phyloP scores from a whole-genome alignment of 164 flowering plant genomes.

The Malania oleifera region DNA sequence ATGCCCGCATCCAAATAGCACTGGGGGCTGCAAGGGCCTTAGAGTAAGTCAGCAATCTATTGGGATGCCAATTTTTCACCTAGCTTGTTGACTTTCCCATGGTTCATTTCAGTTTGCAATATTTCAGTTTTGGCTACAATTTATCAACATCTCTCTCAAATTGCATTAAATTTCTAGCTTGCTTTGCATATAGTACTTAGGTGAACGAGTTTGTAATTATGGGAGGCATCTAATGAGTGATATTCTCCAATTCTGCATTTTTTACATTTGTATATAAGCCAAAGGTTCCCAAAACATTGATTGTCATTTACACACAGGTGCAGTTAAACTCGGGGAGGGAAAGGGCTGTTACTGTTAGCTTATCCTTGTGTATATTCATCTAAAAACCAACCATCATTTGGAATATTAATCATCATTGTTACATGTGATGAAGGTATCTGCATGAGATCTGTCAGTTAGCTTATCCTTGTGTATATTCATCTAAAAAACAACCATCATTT shows the following conservation, averaged over 20 bases:
- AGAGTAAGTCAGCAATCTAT: slow-evolving; percentile 50
- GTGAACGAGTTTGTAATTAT: background rate
- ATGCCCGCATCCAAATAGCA: slow-evolving; percentile 72
- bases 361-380: too few relatives aligned
- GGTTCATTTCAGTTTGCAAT: background rate
- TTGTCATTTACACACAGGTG: background rate
- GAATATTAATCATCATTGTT: background rate
- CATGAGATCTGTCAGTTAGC: slow-evolving; percentile 87
- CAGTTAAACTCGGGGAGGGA: background rate
- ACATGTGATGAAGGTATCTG: slow-evolving; percentile 58
- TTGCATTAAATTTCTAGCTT: too few relatives aligned
- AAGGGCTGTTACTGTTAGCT: too few relatives aligned
- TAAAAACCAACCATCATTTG: background rate
- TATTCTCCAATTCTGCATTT: background rate
- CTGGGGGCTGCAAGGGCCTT: slow-evolving; percentile 94
- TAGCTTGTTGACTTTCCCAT: background rate
- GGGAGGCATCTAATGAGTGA: background rate
- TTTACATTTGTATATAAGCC: background rate
- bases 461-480: too few relatives aligned
- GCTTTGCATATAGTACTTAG: too few relatives aligned
- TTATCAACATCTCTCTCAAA: too few relatives aligned
- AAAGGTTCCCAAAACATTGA: background rate
- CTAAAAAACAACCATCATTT: background rate
- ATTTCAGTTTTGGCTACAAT: too few relatives aligned
- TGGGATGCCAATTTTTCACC: background rate